These are phyloP conservation scores for Hemerocallis citrina DNA, from an alignment of 106 monocot species.

Conservation along the genomic window DNA sequence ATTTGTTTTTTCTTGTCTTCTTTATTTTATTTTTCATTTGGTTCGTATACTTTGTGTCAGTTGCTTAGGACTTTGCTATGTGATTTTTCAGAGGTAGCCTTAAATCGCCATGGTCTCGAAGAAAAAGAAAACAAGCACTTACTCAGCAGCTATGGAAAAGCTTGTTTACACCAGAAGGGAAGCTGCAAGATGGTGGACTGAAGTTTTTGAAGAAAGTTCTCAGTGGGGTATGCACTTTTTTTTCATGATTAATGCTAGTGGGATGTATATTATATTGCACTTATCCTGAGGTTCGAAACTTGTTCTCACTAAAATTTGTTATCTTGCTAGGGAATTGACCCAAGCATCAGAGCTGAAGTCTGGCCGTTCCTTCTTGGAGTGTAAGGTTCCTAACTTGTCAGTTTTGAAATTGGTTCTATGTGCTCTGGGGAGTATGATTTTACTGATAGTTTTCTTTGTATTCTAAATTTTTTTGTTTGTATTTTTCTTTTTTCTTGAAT, in stretches of 20 bases:
- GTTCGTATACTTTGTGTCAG: too few species aligned
- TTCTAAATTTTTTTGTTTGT: too few species aligned
- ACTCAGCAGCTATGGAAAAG: conserved; percentile 18
- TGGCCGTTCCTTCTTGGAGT: conserved; percentile 99
- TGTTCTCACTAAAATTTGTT: conserved; percentile 1
- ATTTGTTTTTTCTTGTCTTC: too few species aligned
- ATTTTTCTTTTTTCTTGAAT: too few species aligned
- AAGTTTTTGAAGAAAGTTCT: conserved; percentile 85
- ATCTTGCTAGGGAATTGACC: conserved; percentile 68
- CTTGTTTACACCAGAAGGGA: conserved; percentile 46
- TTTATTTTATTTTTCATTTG: too few species aligned
- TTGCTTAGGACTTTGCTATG: conserved; percentile 23
- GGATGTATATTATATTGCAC: neutral
- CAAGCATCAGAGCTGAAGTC: conserved; percentile 73
- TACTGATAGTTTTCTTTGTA: too few species aligned
- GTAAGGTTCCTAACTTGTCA: conserved; percentile 35
- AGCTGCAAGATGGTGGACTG: conserved; percentile 55
- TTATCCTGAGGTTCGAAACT: neutral
- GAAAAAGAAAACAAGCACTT: conserved; percentile 23
- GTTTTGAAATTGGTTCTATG: neutral
- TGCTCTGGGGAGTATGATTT: neutral
- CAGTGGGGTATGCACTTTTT: conserved; percentile 55
- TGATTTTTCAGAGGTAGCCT: conserved; percentile 26
- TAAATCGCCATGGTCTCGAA: conserved; percentile 24
- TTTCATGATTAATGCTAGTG: neutral